Evolutionary conservation across 75 land plant genomes (phyloP).

Genomic region (Pseudotsuga menziesii): DNA sequence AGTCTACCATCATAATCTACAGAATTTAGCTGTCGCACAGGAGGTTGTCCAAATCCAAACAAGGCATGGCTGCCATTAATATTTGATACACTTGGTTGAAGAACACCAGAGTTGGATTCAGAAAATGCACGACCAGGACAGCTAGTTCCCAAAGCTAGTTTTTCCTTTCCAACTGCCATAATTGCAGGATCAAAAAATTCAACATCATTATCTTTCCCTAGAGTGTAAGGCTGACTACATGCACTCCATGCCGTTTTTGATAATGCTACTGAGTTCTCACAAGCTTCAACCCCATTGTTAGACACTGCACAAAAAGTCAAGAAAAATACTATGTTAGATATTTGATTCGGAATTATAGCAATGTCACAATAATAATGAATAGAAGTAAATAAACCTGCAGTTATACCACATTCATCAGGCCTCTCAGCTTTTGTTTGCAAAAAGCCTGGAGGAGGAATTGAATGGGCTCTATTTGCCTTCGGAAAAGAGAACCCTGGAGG

Average conservation of each 20-base stretch:
- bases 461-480: constrained; percentile 19
- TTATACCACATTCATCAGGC: constrained; percentile 3
- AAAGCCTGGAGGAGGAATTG: constrained; percentile 59
- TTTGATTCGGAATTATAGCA: not conserved
- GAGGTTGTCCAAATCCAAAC: not conserved
- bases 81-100: not conserved
- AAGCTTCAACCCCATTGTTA: not conserved
- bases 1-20: constrained; percentile 17
- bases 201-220: constrained; percentile 20
- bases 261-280: not conserved
- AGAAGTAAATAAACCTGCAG: not conserved
- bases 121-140: constrained; percentile 3
- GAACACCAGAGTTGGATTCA: not conserved
- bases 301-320: not conserved
- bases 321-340: not conserved
- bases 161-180: constrained; percentile 63
- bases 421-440: constrained; percentile 27
- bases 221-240: not conserved
- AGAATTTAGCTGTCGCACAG: not conserved
- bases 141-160: constrained; percentile 17
- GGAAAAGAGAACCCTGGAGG: constrained; percentile 65
- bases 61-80: not conserved
- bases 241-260: not conserved
- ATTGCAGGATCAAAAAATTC: constrained; percentile 62
- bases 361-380: not conserved